Evolutionary conservation across 352 stramenopile species (phyloP).

Genomic region (Thalassiosira hispida): DNA sequence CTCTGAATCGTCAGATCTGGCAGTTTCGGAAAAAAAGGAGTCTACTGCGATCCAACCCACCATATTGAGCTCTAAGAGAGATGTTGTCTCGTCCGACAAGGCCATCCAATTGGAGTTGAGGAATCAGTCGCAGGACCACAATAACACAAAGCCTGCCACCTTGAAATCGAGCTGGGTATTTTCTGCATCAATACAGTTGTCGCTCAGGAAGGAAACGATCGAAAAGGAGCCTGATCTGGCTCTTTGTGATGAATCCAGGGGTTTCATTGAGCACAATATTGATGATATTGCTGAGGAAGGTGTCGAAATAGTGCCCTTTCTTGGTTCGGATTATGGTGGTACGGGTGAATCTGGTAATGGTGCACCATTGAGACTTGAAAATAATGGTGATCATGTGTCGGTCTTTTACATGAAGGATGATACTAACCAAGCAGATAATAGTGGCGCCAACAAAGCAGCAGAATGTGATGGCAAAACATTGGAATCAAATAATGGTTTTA

Average conservation of each 20-base stretch:
- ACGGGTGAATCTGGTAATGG: neutral
- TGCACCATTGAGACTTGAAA: conserved; percentile 1
- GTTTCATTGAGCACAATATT: conserved; percentile 16
- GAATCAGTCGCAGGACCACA: conserved; percentile 12
- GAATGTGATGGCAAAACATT: neutral
- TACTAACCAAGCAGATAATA: neutral
- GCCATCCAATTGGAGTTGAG: conserved; percentile 35
- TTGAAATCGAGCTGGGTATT: conserved; percentile 37
- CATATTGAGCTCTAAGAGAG: neutral
- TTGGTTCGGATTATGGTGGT: conserved; percentile 19
- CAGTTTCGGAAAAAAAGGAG: neutral
- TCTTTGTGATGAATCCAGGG: conserved; percentile 8
- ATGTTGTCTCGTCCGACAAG: conserved; percentile 16
- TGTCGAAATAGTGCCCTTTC: conserved; percentile 40
- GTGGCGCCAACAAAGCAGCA: neutral
- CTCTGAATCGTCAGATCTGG: conserved; percentile 18
- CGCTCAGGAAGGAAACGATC: conserved; percentile 21
- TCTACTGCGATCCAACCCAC: neutral
- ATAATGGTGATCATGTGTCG: conserved; percentile 28
- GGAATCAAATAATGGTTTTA: too few relatives aligned
- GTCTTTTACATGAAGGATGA: conserved; percentile 42
- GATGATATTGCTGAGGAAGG: conserved; percentile 33
- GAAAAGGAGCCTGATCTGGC: conserved; percentile 6
- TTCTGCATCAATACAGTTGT: conserved; percentile 44
- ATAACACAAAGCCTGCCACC: conserved; percentile 1